These are phyloP conservation scores for Cyclanthera cordifolia DNA, from an alignment of 306 rosid species.

Conservation along the genomic window DNA sequence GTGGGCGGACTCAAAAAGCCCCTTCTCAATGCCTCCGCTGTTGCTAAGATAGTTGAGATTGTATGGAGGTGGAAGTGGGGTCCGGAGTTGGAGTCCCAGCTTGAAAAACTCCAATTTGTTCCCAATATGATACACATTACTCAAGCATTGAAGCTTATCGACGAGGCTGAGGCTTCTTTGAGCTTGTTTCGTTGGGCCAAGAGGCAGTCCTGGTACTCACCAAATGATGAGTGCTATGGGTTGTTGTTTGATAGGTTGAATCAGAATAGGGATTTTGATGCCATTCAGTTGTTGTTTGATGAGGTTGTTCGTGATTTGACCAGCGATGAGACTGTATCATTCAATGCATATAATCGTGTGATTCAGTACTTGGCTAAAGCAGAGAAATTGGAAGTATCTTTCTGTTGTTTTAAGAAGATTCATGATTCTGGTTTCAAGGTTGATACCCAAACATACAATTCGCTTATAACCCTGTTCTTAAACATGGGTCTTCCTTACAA, in stretches of 20 bases:
- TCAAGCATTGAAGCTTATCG: conserved; percentile 56
- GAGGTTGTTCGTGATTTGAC: conserved; percentile 67
- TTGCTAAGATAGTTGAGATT: conserved; percentile 79
- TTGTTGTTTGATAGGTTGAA: conserved; percentile 63
- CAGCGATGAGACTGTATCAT: conserved; percentile 30
- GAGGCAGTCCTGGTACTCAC: conserved; percentile 75
- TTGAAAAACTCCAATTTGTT: conserved; percentile 73
- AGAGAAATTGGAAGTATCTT: conserved; percentile 76
- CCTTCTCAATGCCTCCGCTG: conserved; percentile 58
- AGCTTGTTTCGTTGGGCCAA: conserved; percentile 86
- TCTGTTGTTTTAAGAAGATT: conserved; percentile 76
- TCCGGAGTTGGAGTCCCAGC: conserved; percentile 83
- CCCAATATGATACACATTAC: conserved; percentile 64
- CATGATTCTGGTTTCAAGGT: conserved; percentile 48
- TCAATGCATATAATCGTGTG: conserved; percentile 52
- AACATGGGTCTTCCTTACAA: conserved; percentile 87
- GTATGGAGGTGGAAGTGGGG: conserved; percentile 98
- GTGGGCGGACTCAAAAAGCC: conserved; percentile 70
- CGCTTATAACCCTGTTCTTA: conserved; percentile 63
- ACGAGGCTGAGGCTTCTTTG: conserved; percentile 50
- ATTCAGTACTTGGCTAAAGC: conserved; percentile 77
- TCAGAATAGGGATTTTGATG: conserved; percentile 56
- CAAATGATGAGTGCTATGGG: conserved; percentile 59
- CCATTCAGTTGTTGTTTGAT: conserved; percentile 66
- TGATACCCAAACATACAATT: conserved; percentile 66